A percentile compares a stretch with the other conserved stretches of the same genome.
These are phyloP conservation scores for Ogataea hybrid DNA, from an alignment of 1,139 yeast genomes.

Conservation along the genomic window DNA sequence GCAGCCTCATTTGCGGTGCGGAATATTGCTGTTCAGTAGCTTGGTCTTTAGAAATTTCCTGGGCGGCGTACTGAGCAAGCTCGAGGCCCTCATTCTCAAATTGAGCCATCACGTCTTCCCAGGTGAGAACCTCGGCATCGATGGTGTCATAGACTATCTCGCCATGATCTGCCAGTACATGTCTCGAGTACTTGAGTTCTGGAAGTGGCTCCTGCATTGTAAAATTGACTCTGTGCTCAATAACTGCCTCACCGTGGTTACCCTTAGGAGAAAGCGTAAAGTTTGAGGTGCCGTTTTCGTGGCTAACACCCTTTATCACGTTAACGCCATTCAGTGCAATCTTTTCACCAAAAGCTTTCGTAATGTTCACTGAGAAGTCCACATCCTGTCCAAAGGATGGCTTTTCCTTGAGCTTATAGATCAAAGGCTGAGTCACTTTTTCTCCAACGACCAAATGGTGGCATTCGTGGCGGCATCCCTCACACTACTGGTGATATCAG, in stretches of 20 bases:
- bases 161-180: slow-evolving; percentile 43
- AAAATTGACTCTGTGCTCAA: slow-evolving; percentile 40
- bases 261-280: slow-evolving; percentile 46
- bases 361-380: slow-evolving; percentile 25
- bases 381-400: slow-evolving; percentile 21
- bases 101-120: neutral
- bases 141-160: slow-evolving; percentile 34
- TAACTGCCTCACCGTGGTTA: slow-evolving; percentile 50
- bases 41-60: neutral
- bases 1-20: neutral
- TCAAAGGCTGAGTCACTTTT: slow-evolving; percentile 24
- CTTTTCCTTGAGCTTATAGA: slow-evolving; percentile 16
- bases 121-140: slow-evolving; percentile 4
- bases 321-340: slow-evolving; percentile 28
- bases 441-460: slow-evolving; percentile 14
- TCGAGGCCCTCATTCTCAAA: neutral
- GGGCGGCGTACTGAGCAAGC: neutral
- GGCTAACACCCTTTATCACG: slow-evolving; percentile 30
- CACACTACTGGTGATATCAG: slow-evolving; percentile 22
- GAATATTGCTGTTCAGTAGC: neutral
- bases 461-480: slow-evolving; percentile 19
- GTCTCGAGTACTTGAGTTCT: slow-evolving; percentile 36
- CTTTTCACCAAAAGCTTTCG: slow-evolving; percentile 22
- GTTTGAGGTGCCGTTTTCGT: slow-evolving; percentile 47
- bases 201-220: slow-evolving; percentile 31